These are phyloP conservation scores for Eucalyptus marginata DNA, from an alignment of 345 rosid species.

Conservation along the genomic window DNA sequence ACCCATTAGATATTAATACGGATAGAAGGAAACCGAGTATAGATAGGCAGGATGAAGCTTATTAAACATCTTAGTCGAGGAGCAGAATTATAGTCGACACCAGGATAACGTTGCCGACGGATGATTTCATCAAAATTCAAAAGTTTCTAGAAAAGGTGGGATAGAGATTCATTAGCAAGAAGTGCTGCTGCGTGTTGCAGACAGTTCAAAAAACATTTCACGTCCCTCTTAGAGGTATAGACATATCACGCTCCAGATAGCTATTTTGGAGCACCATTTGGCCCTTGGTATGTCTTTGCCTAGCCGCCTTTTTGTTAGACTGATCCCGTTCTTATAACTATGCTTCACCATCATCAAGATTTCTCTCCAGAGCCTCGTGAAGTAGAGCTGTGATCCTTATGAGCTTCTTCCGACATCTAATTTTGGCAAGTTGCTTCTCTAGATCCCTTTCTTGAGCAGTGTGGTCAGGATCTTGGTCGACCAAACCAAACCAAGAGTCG, in stretches of 20 bases:
- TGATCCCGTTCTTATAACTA: not conserved
- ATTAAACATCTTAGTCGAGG: too few relatives aligned
- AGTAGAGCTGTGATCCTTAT: not conserved
- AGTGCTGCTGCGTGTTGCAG: not conserved
- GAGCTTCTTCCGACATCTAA: not conserved
- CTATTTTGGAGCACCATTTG: not conserved
- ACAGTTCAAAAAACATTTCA: not conserved
- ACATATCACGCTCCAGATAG: not conserved
- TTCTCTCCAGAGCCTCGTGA: not conserved
- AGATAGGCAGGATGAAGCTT: too few relatives aligned
- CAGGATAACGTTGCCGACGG: too few relatives aligned
- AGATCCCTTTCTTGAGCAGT: not conserved
- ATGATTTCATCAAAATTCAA: too few relatives aligned
- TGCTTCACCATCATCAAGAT: not conserved
- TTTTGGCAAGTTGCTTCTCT: not conserved
- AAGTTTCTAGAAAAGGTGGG: not conserved
- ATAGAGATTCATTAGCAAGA: not conserved
- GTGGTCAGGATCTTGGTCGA: fast-evolving
- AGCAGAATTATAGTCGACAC: too few relatives aligned
- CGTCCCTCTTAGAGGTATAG: not conserved
- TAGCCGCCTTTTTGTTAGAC: not conserved
- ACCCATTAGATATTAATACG: too few relatives aligned
- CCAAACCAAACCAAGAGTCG: not conserved
- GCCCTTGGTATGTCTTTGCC: not conserved
- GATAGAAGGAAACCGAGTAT: too few relatives aligned